A percentile compares a stretch with the other conserved stretches of the same genome.
phyloP scores from a whole-genome alignment of 441 rosid genomes.

The Metrosideros polymorpha region DNA sequence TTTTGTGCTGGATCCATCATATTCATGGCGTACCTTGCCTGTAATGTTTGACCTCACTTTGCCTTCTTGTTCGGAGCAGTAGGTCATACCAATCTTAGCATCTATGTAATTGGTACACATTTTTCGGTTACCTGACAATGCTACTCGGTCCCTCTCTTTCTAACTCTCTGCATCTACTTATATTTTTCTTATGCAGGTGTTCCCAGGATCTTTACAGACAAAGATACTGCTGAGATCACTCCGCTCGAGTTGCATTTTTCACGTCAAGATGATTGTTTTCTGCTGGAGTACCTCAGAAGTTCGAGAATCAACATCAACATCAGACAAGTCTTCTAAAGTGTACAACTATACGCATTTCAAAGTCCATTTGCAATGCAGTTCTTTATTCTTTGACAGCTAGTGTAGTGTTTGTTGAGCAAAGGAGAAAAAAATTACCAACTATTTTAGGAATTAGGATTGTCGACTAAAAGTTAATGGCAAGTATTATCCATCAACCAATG shows the following conservation, averaged over 20 bases:
- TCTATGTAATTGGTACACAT: not conserved
- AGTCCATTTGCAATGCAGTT: not conserved
- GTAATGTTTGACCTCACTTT: not conserved
- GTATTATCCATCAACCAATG: not conserved
- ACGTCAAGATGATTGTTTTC: conserved; percentile 15
- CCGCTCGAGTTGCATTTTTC: conserved; percentile 45
- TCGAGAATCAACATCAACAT: conserved; percentile 88
- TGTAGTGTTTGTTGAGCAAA: not conserved
- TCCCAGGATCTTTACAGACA: conserved; percentile 66
- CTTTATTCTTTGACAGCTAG: not conserved
- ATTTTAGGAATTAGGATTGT: not conserved
- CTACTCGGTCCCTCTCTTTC: not conserved
- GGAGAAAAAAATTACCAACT: not conserved
- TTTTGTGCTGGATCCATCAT: not conserved
- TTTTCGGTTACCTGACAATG: not conserved
- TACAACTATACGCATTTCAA: not conserved
- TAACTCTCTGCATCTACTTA: not conserved
- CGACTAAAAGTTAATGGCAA: not conserved
- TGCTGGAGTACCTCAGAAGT: conserved; percentile 54
- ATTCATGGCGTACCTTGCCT: not conserved
- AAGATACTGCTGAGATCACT: conserved; percentile 50
- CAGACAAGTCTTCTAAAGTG: conserved; percentile 61
- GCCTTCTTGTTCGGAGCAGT: not conserved
- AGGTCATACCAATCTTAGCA: not conserved
- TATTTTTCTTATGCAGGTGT: conserved; percentile 38